Conservation (phyloP, 805 yeast species). For the Candida pini region DNA sequence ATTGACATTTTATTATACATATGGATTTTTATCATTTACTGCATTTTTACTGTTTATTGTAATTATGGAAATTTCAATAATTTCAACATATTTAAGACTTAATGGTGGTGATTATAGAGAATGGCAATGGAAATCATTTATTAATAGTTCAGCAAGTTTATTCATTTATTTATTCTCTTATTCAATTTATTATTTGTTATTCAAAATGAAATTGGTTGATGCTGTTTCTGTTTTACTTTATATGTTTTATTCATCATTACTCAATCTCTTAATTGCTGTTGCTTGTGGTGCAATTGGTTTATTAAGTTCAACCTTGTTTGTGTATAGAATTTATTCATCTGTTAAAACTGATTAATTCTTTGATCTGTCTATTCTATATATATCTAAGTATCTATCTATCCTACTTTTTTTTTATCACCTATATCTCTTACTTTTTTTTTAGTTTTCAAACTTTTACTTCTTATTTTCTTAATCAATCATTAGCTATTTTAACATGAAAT, state of each 20-base stretch:
- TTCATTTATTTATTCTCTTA: slow-evolving; percentile 67
- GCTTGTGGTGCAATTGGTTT: slow-evolving; percentile 75
- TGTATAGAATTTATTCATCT: slow-evolving; percentile 54
- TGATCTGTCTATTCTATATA: not conserved
- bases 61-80: slow-evolving; percentile 65
- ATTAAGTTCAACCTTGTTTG: slow-evolving; percentile 59
- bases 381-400: not conserved
- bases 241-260: slow-evolving; percentile 64
- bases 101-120: slow-evolving; percentile 42
- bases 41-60: slow-evolving; percentile 54
- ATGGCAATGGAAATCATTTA: slow-evolving; percentile 85
- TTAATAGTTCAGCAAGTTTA: slow-evolving; percentile 61
- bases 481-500: not conserved
- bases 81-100: slow-evolving; percentile 61
- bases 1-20: slow-evolving; percentile 71
- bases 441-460: not conserved
- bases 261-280: slow-evolving; percentile 56
- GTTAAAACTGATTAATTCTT: slow-evolving; percentile 8
- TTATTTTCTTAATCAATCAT: not conserved
- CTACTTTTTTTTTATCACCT: not conserved
- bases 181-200: slow-evolving; percentile 59
- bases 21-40: slow-evolving; percentile 68
- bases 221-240: slow-evolving; percentile 63
- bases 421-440: too few species aligned
- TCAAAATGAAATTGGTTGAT: slow-evolving; percentile 56